These are phyloP conservation scores for Sporothrix inflata DNA, from an alignment of 2,329 filamentous ascomycete species.

Conservation along the genomic window DNA sequence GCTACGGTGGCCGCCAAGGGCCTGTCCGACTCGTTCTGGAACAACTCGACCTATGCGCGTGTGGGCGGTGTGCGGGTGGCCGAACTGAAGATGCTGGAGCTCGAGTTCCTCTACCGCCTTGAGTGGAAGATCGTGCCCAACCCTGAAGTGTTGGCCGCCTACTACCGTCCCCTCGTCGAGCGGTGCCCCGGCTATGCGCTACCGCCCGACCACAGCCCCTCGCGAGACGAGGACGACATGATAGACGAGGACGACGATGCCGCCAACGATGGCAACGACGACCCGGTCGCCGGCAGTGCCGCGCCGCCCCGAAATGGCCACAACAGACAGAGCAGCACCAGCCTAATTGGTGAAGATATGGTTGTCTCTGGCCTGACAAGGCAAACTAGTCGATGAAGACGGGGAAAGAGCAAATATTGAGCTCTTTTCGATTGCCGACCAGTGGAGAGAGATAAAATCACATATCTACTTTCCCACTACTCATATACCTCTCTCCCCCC, in stretches of 20 bases:
- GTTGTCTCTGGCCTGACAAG: constrained; percentile 28
- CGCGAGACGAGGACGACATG: constrained; percentile 38
- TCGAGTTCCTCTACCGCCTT: constrained; percentile 89
- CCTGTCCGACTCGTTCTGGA: constrained; percentile 96
- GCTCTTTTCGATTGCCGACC: background rate
- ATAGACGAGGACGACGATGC: constrained; percentile 40
- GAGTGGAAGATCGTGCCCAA: constrained; percentile 98
- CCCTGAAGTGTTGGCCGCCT: constrained; percentile 89
- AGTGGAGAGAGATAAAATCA: background rate
- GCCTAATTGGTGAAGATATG: constrained; percentile 29
- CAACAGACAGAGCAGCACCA: constrained; percentile 31
- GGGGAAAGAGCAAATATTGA: background rate
- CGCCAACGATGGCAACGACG: constrained; percentile 40
- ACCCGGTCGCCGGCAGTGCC: constrained; percentile 9
- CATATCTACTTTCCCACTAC: no score
- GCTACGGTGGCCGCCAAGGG: constrained; percentile 96
- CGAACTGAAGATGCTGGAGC: constrained; percentile 86
- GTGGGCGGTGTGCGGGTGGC: constrained; percentile 90
- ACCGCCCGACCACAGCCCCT: constrained; percentile 43
- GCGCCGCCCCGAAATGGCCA: background rate
- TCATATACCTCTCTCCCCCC: background rate
- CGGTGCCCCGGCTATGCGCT: constrained; percentile 61
- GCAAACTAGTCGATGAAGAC: background rate
- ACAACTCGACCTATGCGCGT: constrained; percentile 92
- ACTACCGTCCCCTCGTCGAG: constrained; percentile 85